These are phyloP conservation scores for Aspergillus costaricaensis DNA, from an alignment of 2,329 filamentous ascomycete species.

Conservation along the genomic window DNA sequence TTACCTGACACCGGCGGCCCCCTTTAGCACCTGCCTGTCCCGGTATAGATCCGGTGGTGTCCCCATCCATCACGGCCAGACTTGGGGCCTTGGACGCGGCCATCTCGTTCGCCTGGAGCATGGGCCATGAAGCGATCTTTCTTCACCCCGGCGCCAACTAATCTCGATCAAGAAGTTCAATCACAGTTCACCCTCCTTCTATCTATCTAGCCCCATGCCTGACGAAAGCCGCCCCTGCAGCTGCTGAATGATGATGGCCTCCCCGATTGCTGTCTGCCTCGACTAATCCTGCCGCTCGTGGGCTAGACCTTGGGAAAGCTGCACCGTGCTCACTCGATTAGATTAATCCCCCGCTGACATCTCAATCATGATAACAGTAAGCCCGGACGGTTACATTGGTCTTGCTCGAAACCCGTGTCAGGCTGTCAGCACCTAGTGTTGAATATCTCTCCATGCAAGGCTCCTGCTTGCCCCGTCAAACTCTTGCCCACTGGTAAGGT, in stretches of 20 bases:
- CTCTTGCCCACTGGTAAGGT: not conserved
- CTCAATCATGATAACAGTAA: not conserved
- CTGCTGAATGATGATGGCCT: not conserved
- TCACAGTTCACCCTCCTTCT: not conserved
- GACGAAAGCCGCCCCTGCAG: conserved; percentile 1
- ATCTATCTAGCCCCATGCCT: not conserved
- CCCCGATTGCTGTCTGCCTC: not conserved
- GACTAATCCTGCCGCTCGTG: not conserved
- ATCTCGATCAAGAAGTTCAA: too few relatives aligned
- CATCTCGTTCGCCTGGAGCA: not conserved
- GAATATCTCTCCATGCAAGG: not conserved
- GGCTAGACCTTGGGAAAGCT: not conserved
- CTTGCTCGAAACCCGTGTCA: not conserved
- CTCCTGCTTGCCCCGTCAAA: not conserved
- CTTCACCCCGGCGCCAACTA: not conserved
- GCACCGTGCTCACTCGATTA: conserved; percentile 7
- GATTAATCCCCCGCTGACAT: conserved; percentile 1
- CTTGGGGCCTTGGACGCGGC: not conserved
- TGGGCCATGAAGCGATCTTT: not conserved
- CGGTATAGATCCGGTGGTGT: not conserved
- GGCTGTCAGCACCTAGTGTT: conserved; percentile 3
- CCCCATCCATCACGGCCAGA: not conserved
- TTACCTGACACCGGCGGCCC: conserved; percentile 1
- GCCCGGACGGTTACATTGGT: conserved; percentile 6
- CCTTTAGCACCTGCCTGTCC: conserved; percentile 1